A percentile compares a stretch with the other conserved stretches of the same genome.
Evolutionary conservation across 331 rosid genomes (phyloP).

Genomic region (Pyracantha coccinea): DNA sequence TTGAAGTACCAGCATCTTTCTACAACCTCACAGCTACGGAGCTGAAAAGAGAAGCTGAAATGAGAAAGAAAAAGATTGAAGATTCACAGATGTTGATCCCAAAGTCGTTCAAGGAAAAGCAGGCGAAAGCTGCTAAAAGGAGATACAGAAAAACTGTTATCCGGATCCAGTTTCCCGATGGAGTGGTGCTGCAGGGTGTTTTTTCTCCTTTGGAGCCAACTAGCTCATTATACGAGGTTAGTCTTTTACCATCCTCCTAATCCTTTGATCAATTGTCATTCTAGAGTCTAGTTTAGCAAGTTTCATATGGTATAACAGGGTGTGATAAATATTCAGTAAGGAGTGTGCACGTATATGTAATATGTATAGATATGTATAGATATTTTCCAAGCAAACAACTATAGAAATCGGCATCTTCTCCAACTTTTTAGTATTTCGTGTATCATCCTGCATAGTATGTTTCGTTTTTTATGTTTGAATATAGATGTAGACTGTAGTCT

Average conservation of each 20-base stretch:
- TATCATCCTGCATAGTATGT: background rate
- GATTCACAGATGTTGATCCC: conserved; percentile 93
- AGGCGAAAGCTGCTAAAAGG: conserved; percentile 65
- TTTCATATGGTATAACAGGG: background rate
- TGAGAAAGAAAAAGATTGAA: conserved; percentile 76
- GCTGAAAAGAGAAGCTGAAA: conserved; percentile 81
- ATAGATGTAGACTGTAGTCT: background rate
- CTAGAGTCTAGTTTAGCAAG: background rate
- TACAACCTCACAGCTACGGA: conserved; percentile 60
- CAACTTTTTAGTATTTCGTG: background rate
- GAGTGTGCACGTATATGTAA: background rate
- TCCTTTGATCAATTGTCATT: background rate
- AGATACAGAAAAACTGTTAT: conserved; percentile 60
- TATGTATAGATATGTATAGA: background rate
- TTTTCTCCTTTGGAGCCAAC: conserved; percentile 83
- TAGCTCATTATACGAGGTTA: conserved; percentile 67
- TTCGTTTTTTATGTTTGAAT: background rate
- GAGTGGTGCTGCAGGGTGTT: conserved; percentile 83
- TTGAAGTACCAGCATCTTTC: conserved; percentile 84
- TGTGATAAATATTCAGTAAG: background rate
- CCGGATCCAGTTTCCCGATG: conserved; percentile 90
- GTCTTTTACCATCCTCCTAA: conserved; percentile 17
- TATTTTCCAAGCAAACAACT: background rate
- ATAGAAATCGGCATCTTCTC: background rate
- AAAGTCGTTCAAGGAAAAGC: conserved; percentile 75